Evolutionary conservation across 257 asterid species (phyloP), one percentile per base, ranked within the genome.

Genomic region (Solanum tarapatanum): DNA sequence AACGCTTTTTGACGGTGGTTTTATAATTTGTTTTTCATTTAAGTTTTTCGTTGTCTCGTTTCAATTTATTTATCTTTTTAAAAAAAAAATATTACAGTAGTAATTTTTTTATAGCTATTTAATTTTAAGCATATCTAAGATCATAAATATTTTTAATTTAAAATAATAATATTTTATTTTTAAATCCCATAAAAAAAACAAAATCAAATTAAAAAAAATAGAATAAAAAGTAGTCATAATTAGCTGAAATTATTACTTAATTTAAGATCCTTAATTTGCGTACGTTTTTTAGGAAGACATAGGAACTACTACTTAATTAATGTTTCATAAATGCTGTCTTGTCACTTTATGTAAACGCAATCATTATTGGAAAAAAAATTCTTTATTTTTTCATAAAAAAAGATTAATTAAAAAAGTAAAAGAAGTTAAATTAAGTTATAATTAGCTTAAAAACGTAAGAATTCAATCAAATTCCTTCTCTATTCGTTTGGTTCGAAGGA

Each of bases 321-420:
- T 77, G 84, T 41, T 24, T 77, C 84, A 24, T 77, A n/a, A 37
- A 39, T 76, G 26, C 11, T 39, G n/a, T 77, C 32, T 58, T 77
- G 36, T 39, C 62, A 13, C 35, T 13, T 77, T n/a, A 77, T 77
- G 2, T 39, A n/a, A 77, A 13, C 60, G 6, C 35, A 77, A 41
- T 79, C n/a, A 55, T 6, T 6, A 17, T 55, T 6, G 10, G 3
- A 6, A 2, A 16, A 51, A 16, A 51, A 51, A 3, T 11, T 43
- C 51, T 43, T 43, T 43, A 43, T 43, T 43, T 43, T 43, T 43
- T 43, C 51, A 12, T 41, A 1, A 43, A 1, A 3, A 43, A 43
- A 43, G 51, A 12, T 43, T 43, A 43, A 43, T 43, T 43, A 43
- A 43, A 43, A 45, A 43, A 12, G 6, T 43, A 43, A 43, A 43